A percentile compares a stretch with the other conserved stretches of the same genome.
These are phyloP conservation scores for Lumnitzera racemosa DNA, from an alignment of 345 rosid species.

Conservation along the genomic window DNA sequence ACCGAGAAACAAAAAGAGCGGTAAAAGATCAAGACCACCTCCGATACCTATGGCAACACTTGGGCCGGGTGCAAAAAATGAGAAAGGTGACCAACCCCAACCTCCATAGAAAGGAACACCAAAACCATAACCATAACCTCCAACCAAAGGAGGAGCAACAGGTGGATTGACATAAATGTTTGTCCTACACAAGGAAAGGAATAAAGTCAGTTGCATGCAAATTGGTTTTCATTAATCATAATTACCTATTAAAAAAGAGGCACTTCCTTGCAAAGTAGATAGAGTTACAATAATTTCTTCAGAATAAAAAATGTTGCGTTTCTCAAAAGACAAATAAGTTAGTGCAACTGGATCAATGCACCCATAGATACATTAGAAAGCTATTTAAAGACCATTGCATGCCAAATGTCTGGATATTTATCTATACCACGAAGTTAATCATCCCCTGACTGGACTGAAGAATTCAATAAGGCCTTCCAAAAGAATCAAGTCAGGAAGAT, in stretches of 20 bases:
- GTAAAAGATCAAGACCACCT: constrained; percentile 66
- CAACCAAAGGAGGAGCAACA: constrained; percentile 80
- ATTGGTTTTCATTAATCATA: too few species aligned
- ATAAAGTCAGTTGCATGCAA: neutral
- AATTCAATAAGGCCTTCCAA: too few species aligned
- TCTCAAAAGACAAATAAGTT: neutral
- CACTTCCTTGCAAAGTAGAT: too few species aligned
- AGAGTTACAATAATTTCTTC: too few species aligned
- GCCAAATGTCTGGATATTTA: too few species aligned
- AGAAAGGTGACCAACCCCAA: constrained; percentile 96
- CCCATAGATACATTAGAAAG: too few species aligned
- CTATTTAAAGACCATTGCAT: too few species aligned
- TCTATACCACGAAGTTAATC: too few species aligned
- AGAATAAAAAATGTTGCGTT: neutral
- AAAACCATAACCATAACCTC: constrained; percentile 87
- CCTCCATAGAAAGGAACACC: constrained; percentile 81
- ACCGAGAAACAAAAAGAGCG: constrained; percentile 68
- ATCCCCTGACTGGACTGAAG: too few species aligned
- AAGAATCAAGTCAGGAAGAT: too few species aligned
- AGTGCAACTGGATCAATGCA: neutral
- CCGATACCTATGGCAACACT: constrained; percentile 69
- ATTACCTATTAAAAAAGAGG: too few species aligned
- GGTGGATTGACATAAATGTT: constrained; percentile 84
- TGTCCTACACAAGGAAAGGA: constrained; percentile 43
- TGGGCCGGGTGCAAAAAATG: constrained; percentile 87